Conservation (phyloP, 345 rosid species). For the Eutrema japonicum region DNA sequence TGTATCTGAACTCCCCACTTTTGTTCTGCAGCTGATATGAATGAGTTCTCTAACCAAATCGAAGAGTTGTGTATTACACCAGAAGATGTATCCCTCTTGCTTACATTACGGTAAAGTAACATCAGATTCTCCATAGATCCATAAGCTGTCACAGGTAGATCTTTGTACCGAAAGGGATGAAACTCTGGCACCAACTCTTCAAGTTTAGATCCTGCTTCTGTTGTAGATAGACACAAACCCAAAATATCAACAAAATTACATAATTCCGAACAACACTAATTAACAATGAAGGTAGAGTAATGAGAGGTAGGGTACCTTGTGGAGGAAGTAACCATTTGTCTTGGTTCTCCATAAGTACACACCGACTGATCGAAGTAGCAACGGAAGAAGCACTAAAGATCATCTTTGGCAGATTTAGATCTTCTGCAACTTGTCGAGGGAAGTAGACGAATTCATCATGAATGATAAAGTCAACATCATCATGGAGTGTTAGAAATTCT, state of each 20-base stretch:
- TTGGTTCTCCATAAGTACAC: conserved; percentile 28
- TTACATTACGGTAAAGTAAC: background rate
- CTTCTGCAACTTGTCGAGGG: conserved; percentile 46
- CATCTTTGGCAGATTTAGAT: conserved; percentile 51
- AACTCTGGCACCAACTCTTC: conserved; percentile 29
- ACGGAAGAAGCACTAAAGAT: conserved; percentile 44
- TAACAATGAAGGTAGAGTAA: background rate
- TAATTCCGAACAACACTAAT: background rate
- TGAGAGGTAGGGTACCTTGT: conserved; percentile 34
- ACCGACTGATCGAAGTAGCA: conserved; percentile 39
- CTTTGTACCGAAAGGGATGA: conserved; percentile 36
- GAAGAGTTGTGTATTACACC: conserved; percentile 47
- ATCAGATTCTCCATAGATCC: conserved; percentile 31
- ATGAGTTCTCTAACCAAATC: conserved; percentile 33
- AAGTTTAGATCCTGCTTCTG: conserved; percentile 24
- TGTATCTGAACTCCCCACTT: conserved; percentile 25
- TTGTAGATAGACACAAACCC: background rate
- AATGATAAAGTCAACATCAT: conserved; percentile 49
- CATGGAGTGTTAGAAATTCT: conserved; percentile 32
- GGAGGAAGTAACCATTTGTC: conserved; percentile 38
- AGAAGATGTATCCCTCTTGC: conserved; percentile 20
- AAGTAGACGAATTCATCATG: conserved; percentile 57
- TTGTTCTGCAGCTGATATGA: conserved; percentile 21
- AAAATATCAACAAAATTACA: background rate
- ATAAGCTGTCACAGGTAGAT: conserved; percentile 30